Base-by-base conservation (phyloP, 225 moss, liverwort and hornwort genomes). In the Asterella californica region DNA sequence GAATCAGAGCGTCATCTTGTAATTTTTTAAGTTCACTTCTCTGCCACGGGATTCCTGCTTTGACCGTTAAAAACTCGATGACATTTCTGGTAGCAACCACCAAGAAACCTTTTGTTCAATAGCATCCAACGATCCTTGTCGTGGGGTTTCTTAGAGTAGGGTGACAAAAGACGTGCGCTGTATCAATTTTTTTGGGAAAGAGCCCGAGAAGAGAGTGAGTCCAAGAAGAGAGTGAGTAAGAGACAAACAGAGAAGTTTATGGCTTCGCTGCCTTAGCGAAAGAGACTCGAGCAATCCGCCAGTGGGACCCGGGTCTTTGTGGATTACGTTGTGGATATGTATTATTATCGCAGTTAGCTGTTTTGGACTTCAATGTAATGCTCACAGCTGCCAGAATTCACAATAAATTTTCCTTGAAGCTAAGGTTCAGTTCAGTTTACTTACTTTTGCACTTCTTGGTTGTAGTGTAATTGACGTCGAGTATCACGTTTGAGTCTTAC, bases 11-110 rank as follows among this genome's bases (percentile, higher is more conserved):
- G 67, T 55, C 57, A 52, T 49, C 32, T 53, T 85, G 82, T 77
- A 82, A 79, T 76, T 76, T n/a, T 80, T 79, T 82, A 85, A 80
- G 73, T 48, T 30, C 72, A 79, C 71, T 21, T 72, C 79, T 79
- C 71, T 76, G 54, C 64, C 36, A 36, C 33, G 53, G 63, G 84
- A 81, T 74, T 67, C 15, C 34, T 70, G 59, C 76, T 72, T 72
- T 80, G 72, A 75, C 25, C 79, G 37, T 48, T 60, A 1, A 34
- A 42, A 36, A 70, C 66, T 61, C 33, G 21, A 77, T 55, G 73
- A 70, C 50, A 72, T 45, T 71, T 72, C 64, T 76, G 64, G 80
- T 62, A 76, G 79, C 71, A 50, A 60, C 69, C 27, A 79, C 49
- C 25, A 76, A 70, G 76, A 66, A 49, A 72, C 77, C 72, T 66